phyloP scores from a whole-genome alignment of 1,284 basidiomycete genomes.

The Cystobasidium pallidum region DNA sequence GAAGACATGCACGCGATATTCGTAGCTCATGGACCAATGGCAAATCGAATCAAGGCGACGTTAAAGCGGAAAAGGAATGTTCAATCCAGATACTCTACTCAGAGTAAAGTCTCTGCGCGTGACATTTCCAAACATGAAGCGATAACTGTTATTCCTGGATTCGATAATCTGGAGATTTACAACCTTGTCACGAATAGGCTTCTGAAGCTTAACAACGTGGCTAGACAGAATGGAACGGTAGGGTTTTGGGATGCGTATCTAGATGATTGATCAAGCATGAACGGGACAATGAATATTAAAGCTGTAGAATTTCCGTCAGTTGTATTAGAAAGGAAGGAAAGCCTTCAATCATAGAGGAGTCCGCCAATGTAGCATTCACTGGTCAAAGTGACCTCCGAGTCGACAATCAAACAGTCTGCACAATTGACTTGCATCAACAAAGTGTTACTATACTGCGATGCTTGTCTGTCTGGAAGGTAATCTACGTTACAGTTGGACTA shows the following conservation, averaged over 20 bases:
- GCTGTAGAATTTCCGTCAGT: too few species aligned
- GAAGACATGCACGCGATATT: slow-evolving; percentile 84
- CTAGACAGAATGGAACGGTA: slow-evolving; percentile 72
- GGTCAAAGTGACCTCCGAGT: too few species aligned
- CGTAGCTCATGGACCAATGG: slow-evolving; percentile 84
- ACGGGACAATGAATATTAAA: too few species aligned
- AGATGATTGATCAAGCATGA: slow-evolving; percentile 39
- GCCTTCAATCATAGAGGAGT: too few species aligned
- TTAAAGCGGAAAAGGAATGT: slow-evolving; percentile 55
- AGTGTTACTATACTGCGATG: too few species aligned
- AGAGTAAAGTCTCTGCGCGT: background rate
- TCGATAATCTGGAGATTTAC: slow-evolving; percentile 81
- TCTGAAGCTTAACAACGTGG: slow-evolving; percentile 56
- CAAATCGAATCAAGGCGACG: slow-evolving; percentile 66
- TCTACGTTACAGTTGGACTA: too few species aligned
- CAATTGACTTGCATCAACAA: too few species aligned
- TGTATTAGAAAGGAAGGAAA: too few species aligned
- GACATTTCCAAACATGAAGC: slow-evolving; percentile 59
- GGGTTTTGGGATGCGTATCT: slow-evolving; percentile 80
- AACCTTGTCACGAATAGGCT: slow-evolving; percentile 65
- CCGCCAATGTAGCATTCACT: too few species aligned
- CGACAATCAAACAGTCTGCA: too few species aligned
- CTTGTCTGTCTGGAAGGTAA: too few species aligned
- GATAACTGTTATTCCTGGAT: slow-evolving; percentile 75
- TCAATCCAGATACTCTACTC: background rate